Base-by-base conservation (phyloP, 495 filamentous ascomycete species). In the Hypoxylon rickii region DNA sequence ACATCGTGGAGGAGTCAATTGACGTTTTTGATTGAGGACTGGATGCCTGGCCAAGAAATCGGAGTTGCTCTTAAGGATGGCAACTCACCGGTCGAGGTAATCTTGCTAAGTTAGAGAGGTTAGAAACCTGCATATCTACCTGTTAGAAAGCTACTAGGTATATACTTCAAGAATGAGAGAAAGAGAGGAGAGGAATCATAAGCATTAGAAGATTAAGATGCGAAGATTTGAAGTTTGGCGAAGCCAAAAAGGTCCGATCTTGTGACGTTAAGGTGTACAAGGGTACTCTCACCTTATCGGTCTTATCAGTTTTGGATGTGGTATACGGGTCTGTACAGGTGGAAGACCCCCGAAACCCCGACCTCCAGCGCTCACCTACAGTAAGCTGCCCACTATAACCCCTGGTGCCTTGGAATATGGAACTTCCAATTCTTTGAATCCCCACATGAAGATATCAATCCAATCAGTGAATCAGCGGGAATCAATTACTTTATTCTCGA, bases 61-160 rank as follows among this genome's bases (percentile, higher is more conserved):
- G 52, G 51, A 40, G 44, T 26, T 39, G 48, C 44, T 45, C 21
- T 39, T 58, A 63, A 21, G 58, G 47, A 49, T 53, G 34, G 47
- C 37, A 62, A 53, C 20, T 33, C 48, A 48, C 31, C 16, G 49
- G 32, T 58, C 31, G 65, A 51, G 42, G 47, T 38, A 50, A 10
- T 41, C 12, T 26, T 59, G 45, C 44, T 45, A 32, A n/a, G 32
- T 49, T 50, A 20, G 37, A 20, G 19, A 46, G 33, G 43, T 31
- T 7, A 47, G 43, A 19, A 55, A 54, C 7, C 53, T 46, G 59
- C 66, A 68, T 66, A 47, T 68, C 63, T 52, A 44, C 32, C n/a
- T 38, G 29, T 33, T n/a, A 15, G 15, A 40, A 41, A 16, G 19
- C 16, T 47, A n/a, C n/a, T n/a, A n/a, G n/a, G n/a, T n/a, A 63